Evolutionary conservation across 129 eudicot genomes (phyloP), one percentile per base, ranked within the genome.

Genomic region (Logfia minima): DNA sequence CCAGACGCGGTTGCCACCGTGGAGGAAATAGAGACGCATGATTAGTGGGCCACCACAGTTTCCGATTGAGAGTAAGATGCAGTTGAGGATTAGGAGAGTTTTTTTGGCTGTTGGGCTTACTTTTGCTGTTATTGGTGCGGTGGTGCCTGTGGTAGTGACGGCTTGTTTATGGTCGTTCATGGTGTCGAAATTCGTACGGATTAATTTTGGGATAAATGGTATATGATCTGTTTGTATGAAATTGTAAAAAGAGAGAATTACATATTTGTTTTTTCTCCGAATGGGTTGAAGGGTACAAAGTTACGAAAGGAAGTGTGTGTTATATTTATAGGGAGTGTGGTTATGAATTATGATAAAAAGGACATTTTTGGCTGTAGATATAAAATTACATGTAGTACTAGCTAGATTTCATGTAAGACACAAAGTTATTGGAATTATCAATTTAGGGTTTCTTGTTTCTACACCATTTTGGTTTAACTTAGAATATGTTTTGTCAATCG

Each of bases 1-100:
- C 86, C 86, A 83, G 17, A 78, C 55, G 21, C 83, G 70, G n/a
- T 74, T 68, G 37, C 86, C 86, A 2, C 86, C 83, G 66, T 83
- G 68, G 72, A 83, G 16, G 67, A 77, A 83, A 53, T 83, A 83
- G 41, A 77, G 56, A 8, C 86, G 79, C 66, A 32, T 67, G 53
- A 83, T 75, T 8, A 83, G 58, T 7, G 77, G 80, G 6, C 83
- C 83, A 1, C 83, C 83, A 5, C 71, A 59, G 64, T 18, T 68
- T 55, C 86, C 86, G 5, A 79, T 31, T 43, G 80, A 18, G 4
- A 72, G 56, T 4, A 83, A 19, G 75, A 74, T 68, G 37, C 51
- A 31, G 70, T 74, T 73, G 1, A 78, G 23, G 55, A 83, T 6
- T 6, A 83, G 66, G 13, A 83, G 68, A 13, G 78, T 21, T 0